phyloP scores from a whole-genome alignment of 2,329 filamentous ascomycete genomes.

The Hymenoscyphus infarciens region DNA sequence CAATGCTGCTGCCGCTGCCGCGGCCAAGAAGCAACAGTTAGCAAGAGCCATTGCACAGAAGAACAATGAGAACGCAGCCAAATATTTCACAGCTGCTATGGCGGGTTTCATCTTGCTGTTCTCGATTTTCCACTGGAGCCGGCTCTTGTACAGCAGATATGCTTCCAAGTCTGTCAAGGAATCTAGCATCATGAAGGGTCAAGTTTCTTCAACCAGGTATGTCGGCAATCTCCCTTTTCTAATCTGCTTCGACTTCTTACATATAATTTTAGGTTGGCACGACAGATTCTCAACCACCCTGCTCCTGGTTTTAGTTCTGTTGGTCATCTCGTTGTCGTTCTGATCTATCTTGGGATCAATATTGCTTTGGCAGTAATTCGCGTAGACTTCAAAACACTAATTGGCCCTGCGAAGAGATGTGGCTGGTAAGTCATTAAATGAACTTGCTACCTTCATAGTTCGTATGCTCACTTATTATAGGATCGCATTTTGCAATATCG shows the following conservation, averaged over 20 bases:
- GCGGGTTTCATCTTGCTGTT: conserved; percentile 24
- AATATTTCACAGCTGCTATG: conserved; percentile 25
- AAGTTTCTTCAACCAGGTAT: conserved; percentile 23
- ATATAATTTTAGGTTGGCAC: conserved; percentile 10
- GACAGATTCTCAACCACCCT: conserved; percentile 22
- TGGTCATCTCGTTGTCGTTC: conserved; percentile 40
- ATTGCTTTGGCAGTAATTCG: conserved; percentile 37
- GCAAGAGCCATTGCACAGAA: conserved; percentile 6
- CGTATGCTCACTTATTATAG: conserved; percentile 36
- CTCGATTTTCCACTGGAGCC: conserved; percentile 23
- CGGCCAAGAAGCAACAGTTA: conserved; percentile 10
- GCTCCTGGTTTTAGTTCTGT: conserved; percentile 38
- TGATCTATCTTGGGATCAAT: conserved; percentile 38
- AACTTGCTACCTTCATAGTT: conserved; percentile 21
- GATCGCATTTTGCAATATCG: conserved; percentile 47
- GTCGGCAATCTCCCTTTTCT: neutral
- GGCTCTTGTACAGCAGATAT: conserved; percentile 23
- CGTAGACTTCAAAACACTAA: conserved; percentile 23
- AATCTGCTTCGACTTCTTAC: neutral
- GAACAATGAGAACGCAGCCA: conserved; percentile 19
- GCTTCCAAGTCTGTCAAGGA: conserved; percentile 16
- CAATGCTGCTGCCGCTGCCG: conserved; percentile 16
- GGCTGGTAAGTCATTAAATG: conserved; percentile 28
- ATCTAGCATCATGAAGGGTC: conserved; percentile 18
- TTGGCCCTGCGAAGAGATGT: conserved; percentile 20